Conservation (phyloP, 805 yeast species). For the Wickerhamiella kazuoi region DNA sequence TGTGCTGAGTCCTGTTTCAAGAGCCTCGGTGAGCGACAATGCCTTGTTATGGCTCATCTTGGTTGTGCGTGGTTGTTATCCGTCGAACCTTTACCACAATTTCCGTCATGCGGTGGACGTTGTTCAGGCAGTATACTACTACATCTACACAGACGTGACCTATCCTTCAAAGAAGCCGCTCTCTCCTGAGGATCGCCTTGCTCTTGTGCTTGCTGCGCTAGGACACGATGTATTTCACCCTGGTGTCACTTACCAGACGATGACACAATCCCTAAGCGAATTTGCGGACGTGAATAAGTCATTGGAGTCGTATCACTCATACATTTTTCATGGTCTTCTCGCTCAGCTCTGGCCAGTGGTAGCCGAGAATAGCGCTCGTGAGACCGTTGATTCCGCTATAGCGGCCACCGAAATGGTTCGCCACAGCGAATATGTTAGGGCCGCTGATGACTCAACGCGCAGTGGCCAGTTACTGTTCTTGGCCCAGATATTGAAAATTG, state of each 20-base stretch:
- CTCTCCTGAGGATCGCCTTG: constrained; percentile 31
- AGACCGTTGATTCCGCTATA: constrained; percentile 27
- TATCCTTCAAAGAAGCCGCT: constrained; percentile 2
- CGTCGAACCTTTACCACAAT: constrained; percentile 79
- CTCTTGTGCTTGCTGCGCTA: constrained; percentile 59
- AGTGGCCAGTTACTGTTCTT: constrained; percentile 29
- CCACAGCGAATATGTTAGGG: constrained; percentile 53
- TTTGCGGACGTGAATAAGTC: constrained; percentile 44
- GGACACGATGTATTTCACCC: constrained; percentile 98
- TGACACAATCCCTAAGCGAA: constrained; percentile 42
- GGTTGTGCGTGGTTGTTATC: constrained; percentile 59
- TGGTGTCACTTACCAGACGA: constrained; percentile 71
- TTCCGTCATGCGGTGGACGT: constrained; percentile 94
- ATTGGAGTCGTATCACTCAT: constrained; percentile 67
- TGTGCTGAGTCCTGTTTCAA: constrained; percentile 29
- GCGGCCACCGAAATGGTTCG: constrained; percentile 86
- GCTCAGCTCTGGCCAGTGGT: constrained; percentile 33
- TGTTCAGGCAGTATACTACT: constrained; percentile 64
- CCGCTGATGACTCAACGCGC: constrained; percentile 12
- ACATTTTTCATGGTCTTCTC: constrained; percentile 38
- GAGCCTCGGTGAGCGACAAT: constrained; percentile 21
- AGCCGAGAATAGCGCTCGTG: constrained; percentile 7
- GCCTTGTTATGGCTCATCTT: constrained; percentile 39
- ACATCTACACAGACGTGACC: constrained; percentile 15
- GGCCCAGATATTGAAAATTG: constrained; percentile 70